Base-by-base conservation (phyloP, 331 rosid genomes). In the Prunus yedoensis region DNA sequence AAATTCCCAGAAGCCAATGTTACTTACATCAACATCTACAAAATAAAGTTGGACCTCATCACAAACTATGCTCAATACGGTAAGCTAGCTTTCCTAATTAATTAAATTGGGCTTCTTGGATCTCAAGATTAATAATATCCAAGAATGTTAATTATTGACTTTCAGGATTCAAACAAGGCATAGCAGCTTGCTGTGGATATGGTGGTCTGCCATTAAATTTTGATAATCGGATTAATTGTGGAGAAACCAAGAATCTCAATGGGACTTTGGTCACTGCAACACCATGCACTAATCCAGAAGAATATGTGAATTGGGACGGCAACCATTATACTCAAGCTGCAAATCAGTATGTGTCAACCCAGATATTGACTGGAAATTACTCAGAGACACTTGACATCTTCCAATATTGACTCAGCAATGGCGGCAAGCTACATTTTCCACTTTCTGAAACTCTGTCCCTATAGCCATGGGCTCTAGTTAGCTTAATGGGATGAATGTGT, bases 241-340 rank as follows among this genome's bases (percentile, higher is more conserved):
- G 85, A 12, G 38, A 41, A 32, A 74, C 82, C 57, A 74, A 73
- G 67, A 68, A 15, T 46, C 43, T 78, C 5, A 69, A 78, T 62
- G 87, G 84, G 27, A 84, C 76, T 27, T 6, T 17, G 51, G 82
- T 54, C 53, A 68, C 82, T 47, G 77, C 84, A 68, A 56, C 21
- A 18, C 67, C 82, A 1, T 85, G 89, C 30, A 56, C 28, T 56
- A 74, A 85, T 45, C 68, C 79, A 51, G 66, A 79, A 0, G 85
- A 77, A 15, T 70, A 80, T 20, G 77, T 82, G 46, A 59, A 76
- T 25, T 85, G 89, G 89, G 89, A 85, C 77, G 89, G 87, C 16
- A 82, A 52, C 72, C 89, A 82, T 59, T 82, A 77, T 56, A 82
- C 85, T 1, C 83, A 80, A n/a, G 86, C 87, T 59, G 87, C 89